Evolutionary conservation across 2,329 filamentous ascomycete genomes (phyloP), one percentile per base, ranked within the genome.

Genomic region (Nothophaeocryptopus gaeumannii): DNA sequence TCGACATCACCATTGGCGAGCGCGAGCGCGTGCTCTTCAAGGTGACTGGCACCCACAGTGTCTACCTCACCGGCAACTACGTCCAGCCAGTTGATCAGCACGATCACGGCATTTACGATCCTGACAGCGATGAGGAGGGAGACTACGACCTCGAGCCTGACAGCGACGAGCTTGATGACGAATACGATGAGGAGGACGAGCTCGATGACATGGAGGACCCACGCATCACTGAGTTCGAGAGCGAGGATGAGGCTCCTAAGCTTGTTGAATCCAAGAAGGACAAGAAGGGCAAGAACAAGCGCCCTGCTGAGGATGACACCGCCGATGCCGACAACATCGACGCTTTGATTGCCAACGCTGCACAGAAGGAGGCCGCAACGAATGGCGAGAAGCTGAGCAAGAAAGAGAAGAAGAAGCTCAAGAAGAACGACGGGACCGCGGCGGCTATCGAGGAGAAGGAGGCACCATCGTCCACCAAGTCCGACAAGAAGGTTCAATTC

Each of bases 401-500:
- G 82, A 96, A 96, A 79, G 89, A 97, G 73, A 81, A 87, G 65
- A 97, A 99, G 86, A 96, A 96, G 81, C 81, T 92, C 59, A 95
- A 95, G 84, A 96, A 96, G 81, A 97, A 97, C 80, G 89, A 95
- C 70, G 93, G 92, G 61, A 87, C 96, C 69, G 85, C 93, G 52
- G 74, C 76, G 38, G 81, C 85, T 63, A 69, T 74, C 39, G 83
- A 84, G 70, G 75, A 81, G 53, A 50, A 40, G n/a, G 77, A 79
- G 48, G 74, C 75, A 46, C 72, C 64, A 39, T 55, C 61, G 15
- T 58, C 77, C 58, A 72, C 71, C 58, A 84, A 84, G 78, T 76
- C 78, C 50, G 86, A 88, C 72, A 96, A 96, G 83, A 97, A 96
- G 79, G 93, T 99, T 54, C 89, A 96, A 73, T 99, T 99, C 71